These are phyloP conservation scores for Plasmopara muralis DNA, from an alignment of 352 stramenopile genomes.

Conservation along the genomic window DNA sequence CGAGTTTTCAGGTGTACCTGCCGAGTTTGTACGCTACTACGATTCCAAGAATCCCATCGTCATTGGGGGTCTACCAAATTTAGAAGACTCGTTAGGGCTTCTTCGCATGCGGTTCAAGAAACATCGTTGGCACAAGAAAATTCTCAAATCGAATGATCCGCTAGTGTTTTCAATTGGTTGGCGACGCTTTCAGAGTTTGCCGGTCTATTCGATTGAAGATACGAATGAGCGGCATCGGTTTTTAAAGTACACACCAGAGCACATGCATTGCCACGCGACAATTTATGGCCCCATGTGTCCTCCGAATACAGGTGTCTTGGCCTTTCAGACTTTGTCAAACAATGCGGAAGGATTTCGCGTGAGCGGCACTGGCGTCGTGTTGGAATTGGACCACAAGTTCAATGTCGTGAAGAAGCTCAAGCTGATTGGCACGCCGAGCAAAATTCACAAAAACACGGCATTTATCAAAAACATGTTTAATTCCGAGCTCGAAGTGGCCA, in stretches of 20 bases:
- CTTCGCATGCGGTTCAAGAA: slow-evolving; percentile 98
- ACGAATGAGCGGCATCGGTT: slow-evolving; percentile 94
- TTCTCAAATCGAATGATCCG: slow-evolving; percentile 98
- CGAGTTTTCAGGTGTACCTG: slow-evolving; percentile 91
- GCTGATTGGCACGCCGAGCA: slow-evolving; percentile 95
- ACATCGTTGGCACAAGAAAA: slow-evolving; percentile 98
- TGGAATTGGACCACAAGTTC: slow-evolving; percentile 97
- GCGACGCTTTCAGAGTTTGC: slow-evolving; percentile 98
- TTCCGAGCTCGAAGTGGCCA: slow-evolving; percentile 92
- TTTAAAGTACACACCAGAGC: slow-evolving; percentile 99
- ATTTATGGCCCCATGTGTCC: slow-evolving; percentile 95
- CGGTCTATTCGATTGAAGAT: slow-evolving; percentile 98
- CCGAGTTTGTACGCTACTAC: slow-evolving; percentile 95
- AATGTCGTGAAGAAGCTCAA: slow-evolving; percentile 99
- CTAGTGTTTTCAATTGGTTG: slow-evolving; percentile 98
- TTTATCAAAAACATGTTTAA: slow-evolving; percentile 98
- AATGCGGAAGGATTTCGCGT: slow-evolving; percentile 94
- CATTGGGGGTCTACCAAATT: slow-evolving; percentile 92
- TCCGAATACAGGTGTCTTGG: slow-evolving; percentile 96
- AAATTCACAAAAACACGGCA: slow-evolving; percentile 99
- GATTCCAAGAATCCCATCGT: slow-evolving; percentile 83
- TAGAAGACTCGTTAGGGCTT: slow-evolving; percentile 94
- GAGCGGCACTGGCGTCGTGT: slow-evolving; percentile 93
- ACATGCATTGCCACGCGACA: slow-evolving; percentile 99
- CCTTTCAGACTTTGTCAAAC: slow-evolving; percentile 93